phyloP scores from a whole-genome alignment of 2,329 filamentous ascomycete species.

The Talaromyces funiculosus region DNA sequence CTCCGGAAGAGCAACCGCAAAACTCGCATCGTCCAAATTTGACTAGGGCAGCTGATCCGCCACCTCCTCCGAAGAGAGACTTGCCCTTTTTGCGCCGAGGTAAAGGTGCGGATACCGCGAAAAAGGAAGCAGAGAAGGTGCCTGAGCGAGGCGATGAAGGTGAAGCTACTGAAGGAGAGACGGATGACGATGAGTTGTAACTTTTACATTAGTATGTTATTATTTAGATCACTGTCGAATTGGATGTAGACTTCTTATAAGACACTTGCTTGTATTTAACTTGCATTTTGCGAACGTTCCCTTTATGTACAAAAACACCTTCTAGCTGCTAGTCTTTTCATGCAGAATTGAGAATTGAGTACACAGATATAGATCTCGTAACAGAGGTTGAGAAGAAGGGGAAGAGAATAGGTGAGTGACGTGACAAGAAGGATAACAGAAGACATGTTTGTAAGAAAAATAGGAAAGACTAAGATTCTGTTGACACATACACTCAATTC shows the following conservation, averaged over 20 bases:
- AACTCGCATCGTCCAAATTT: constrained; percentile 9
- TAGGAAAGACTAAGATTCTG: constrained; percentile 5
- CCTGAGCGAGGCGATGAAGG: constrained; percentile 2
- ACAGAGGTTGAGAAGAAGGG: constrained; percentile 8
- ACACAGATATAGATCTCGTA: constrained; percentile 6
- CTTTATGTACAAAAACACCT: constrained; percentile 13
- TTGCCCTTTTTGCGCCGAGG: constrained; percentile 34
- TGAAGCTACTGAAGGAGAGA: constrained; percentile 30
- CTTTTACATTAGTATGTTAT: neutral
- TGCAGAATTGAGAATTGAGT: constrained; percentile 10
- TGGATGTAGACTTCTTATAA: neutral
- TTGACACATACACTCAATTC: constrained; percentile 9
- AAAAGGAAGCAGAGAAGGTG: constrained; percentile 5
- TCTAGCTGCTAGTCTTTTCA: constrained; percentile 10
- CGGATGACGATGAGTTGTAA: constrained; percentile 38
- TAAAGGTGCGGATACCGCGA: neutral
- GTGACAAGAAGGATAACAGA: neutral
- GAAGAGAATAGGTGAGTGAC: neutral
- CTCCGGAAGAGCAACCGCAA: neutral
- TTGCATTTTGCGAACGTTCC: constrained; percentile 12
- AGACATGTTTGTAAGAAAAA: neutral
- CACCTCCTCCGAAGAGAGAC: constrained; percentile 37
- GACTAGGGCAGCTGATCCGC: constrained; percentile 15
- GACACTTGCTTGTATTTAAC: constrained; percentile 7
- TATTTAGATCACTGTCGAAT: neutral